These are phyloP conservation scores for Podaxis sp. DNA, from an alignment of 768 basidiomycete species.

Conservation along the genomic window DNA sequence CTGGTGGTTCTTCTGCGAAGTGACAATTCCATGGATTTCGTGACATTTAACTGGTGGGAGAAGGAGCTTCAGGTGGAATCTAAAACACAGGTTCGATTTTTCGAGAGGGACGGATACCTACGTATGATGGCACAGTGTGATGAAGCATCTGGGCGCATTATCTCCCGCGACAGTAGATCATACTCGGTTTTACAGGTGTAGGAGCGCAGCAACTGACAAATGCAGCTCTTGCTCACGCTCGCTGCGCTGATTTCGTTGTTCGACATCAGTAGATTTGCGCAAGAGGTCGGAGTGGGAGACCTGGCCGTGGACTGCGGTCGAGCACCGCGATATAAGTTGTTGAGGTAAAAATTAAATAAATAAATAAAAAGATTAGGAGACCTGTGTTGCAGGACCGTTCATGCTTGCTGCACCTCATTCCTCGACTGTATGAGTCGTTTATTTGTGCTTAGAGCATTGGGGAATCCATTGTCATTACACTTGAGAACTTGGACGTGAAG, in stretches of 20 bases:
- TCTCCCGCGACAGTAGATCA: not conserved
- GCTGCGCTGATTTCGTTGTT: conserved; percentile 31
- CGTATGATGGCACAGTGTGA: not conserved
- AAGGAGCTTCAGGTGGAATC: not conserved
- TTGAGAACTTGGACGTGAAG: too few species aligned
- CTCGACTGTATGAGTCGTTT: not conserved
- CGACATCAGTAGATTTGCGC: conserved; percentile 43
- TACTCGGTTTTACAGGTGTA: too few species aligned
- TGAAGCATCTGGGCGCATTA: not conserved
- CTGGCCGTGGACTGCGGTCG: too few species aligned
- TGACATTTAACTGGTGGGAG: too few species aligned
- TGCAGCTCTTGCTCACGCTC: too few species aligned
- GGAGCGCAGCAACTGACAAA: too few species aligned
- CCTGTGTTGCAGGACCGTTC: conserved; percentile 45
- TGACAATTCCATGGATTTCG: not conserved
- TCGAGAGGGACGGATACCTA: not conserved
- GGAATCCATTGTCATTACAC: too few species aligned
- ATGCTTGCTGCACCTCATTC: conserved; percentile 40
- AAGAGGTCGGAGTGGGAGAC: conserved; percentile 36
- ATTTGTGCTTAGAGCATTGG: too few species aligned
- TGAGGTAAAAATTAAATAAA: too few species aligned
- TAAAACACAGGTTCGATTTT: not conserved
- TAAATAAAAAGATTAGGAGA: too few species aligned
- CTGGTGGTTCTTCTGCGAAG: not conserved
- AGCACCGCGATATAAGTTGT: too few species aligned